These are phyloP conservation scores for Tetrastigma voinierianum DNA, from an alignment of 164 flowering plant genomes.

Conservation along the genomic window DNA sequence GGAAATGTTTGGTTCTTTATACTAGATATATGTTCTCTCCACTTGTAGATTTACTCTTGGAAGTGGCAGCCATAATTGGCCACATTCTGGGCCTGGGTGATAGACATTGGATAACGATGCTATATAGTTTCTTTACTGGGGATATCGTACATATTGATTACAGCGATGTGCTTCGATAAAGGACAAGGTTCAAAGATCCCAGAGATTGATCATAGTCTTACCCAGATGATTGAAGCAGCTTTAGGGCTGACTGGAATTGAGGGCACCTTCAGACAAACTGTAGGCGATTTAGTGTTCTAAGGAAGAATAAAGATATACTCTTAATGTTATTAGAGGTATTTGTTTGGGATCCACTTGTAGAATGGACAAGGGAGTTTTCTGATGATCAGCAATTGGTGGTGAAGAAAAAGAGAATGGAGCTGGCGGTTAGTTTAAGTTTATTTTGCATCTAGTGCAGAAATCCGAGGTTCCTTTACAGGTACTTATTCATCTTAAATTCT, in stretches of 20 bases:
- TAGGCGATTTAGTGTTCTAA: slow-evolving; percentile 82
- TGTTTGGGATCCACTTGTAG: slow-evolving; percentile 98
- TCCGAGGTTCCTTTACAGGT: slow-evolving; percentile 98
- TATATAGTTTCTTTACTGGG: slow-evolving; percentile 75
- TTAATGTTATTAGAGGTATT: slow-evolving; percentile 91
- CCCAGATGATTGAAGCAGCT: slow-evolving; percentile 92
- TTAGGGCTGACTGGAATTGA: slow-evolving; percentile 91
- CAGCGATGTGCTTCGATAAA: slow-evolving; percentile 94
- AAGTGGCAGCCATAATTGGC: slow-evolving; percentile 95
- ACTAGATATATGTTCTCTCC: slow-evolving; percentile 5
- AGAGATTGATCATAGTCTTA: slow-evolving; percentile 97
- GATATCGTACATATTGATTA: slow-evolving; percentile 96
- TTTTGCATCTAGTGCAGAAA: slow-evolving; percentile 97
- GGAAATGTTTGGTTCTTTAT: neutral
- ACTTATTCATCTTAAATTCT: slow-evolving; percentile 1
- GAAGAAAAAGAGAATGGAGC: slow-evolving; percentile 99
- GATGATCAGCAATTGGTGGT: slow-evolving; percentile 96
- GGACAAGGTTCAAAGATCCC: slow-evolving; percentile 90
- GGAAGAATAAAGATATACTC: slow-evolving; percentile 84
- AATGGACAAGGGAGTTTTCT: slow-evolving; percentile 95
- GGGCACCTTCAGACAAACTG: slow-evolving; percentile 87
- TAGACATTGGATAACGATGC: slow-evolving; percentile 96
- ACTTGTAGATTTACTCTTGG: slow-evolving; percentile 87
- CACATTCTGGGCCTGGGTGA: slow-evolving; percentile 94
- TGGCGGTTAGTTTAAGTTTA: slow-evolving; percentile 97